Evolutionary conservation across 2,329 filamentous ascomycete genomes (phyloP), one percentile per base, ranked within the genome.

Genomic region (Colletotrichum australisinense): DNA sequence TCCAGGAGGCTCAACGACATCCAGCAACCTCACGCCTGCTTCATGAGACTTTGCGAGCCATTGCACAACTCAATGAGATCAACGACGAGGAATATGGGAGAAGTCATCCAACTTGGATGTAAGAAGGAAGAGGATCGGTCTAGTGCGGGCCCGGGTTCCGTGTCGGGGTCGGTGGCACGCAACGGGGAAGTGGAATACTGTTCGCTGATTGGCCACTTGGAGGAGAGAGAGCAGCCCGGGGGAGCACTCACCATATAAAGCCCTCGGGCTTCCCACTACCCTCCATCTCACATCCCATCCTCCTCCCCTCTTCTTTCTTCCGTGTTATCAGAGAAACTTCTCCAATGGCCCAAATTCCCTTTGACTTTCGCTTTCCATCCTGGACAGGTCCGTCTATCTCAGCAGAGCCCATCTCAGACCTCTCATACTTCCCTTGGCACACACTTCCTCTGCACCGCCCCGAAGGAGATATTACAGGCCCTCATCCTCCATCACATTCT

Each of bases 191-290:
- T 28, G 53, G 12, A 63, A 73, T 58, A 7, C 60, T 6, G 52
- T 26, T 7, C 63, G 16, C 42, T 75, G 62, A 75, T 75, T 75
- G 74, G 74, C 55, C 66, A 63, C 16, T n/a, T 26, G 60, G 69
- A 68, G 59, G 60, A 65, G 59, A 66, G 69, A 66, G 66, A 32
- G 64, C 59, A 59, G 46, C 58, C 28, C 19, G 55, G 65, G 24
- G 57, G 46, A 52, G 8, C 58, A 75, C 73, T 75, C 69, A 73
- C 65, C 72, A 75, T 62, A 75, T 75, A 75, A 75, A 75, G 72
- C 65, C 72, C 69, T 53, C 60, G 55, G 52, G 53, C 42, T 59
- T 71, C 74, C 74, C 74, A 66, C 74, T 66, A 58, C 58, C 73
- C 64, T 64, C 72, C 74, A 42, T 69, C 49, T 19, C 59, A 30